phyloP scores from a whole-genome alignment of 768 basidiomycete species.

The Rhodotorula taiwanensis region DNA sequence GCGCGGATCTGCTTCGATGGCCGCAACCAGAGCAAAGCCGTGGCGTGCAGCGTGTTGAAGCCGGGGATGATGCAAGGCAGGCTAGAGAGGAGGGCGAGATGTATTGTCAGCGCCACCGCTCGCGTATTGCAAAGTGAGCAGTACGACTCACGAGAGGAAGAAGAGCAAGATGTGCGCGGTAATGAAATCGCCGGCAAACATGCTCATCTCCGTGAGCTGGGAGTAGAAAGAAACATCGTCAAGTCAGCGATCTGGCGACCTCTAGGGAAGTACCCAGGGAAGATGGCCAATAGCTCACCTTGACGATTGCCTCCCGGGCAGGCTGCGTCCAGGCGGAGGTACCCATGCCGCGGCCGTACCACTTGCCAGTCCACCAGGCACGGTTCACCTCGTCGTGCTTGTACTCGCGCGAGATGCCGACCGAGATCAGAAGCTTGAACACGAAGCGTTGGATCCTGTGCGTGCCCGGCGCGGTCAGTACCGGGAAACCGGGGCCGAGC shows the following conservation, averaged over 20 bases:
- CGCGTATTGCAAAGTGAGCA: not conserved
- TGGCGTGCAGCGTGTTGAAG: slow-evolving; percentile 84
- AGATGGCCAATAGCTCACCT: slow-evolving; percentile 86
- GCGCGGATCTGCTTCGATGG: slow-evolving; percentile 88
- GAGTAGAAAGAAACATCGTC: not conserved
- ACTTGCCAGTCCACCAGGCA: slow-evolving; percentile 95
- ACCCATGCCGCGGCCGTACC: slow-evolving; percentile 93
- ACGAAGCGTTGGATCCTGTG: slow-evolving; percentile 71
- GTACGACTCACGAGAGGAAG: not conserved
- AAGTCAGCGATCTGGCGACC: not conserved
- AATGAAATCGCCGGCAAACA: slow-evolving; percentile 92
- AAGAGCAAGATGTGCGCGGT: slow-evolving; percentile 19
- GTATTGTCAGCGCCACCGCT: too few relatives aligned
- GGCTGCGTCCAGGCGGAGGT: slow-evolving; percentile 92
- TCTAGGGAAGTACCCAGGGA: slow-evolving; percentile 56
- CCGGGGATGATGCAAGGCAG: slow-evolving; percentile 83
- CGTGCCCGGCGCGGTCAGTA: not conserved
- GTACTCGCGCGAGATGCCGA: slow-evolving; percentile 93
- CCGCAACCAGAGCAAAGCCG: slow-evolving; percentile 87
- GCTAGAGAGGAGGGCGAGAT: slow-evolving; percentile 77
- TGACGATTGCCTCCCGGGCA: slow-evolving; percentile 92
- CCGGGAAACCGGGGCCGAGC: too few relatives aligned
- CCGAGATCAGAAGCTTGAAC: slow-evolving; percentile 86
- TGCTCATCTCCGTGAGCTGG: slow-evolving; percentile 58
- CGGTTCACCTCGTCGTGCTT: slow-evolving; percentile 98